Base-by-base conservation (phyloP, 352 stramenopile species). In the Globisporangium solare region DNA sequence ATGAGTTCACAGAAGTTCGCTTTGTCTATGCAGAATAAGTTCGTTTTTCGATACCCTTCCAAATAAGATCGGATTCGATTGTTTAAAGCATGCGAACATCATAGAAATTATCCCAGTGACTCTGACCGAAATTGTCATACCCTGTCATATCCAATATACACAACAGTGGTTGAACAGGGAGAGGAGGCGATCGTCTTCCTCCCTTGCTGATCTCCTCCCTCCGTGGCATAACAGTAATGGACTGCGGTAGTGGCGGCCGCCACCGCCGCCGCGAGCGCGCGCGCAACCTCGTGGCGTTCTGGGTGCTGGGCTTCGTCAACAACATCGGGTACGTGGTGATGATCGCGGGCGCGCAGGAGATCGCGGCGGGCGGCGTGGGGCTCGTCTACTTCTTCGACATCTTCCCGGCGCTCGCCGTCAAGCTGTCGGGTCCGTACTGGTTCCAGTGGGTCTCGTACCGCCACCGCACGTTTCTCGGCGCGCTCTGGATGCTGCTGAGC, bases 311-410 rank as follows among this genome's bases (percentile, higher is more conserved):
- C 37, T 76, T 98, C 40, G 57, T 98, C 41, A 98, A 98, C 72
- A 98, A 98, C 64, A 67, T 94, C 47, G 80, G 76, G 43, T 98
- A 96, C 64, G 90, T 98, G 40, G 86, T 98, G 52, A 98, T 98
- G 92, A 94, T 98, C 58, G 93, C 95, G 0, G 81, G 83, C 45
- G 95, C 95, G 24, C 96, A 98, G 59, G 81, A 89, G 60, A 98
- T 98, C 65, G 76, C 73, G 21, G 78, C 91, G 2, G 90, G 88
- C 15, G 92, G 91, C 45, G 91, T 97, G 32, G 92, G 84, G 1
- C 64, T 98, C 37, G 90, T 98, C 46, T 97, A 96, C 68, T 79
- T 98, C 35, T 91, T 86, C 49, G 95, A 97, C 69, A 89, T 97
- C 49, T 80, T 96, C 45, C 95, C 95, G 1, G 78, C 86, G 15